Conservation (phyloP, 2,329 filamentous ascomycete genomes). For the Botrytis squamosa region DNA sequence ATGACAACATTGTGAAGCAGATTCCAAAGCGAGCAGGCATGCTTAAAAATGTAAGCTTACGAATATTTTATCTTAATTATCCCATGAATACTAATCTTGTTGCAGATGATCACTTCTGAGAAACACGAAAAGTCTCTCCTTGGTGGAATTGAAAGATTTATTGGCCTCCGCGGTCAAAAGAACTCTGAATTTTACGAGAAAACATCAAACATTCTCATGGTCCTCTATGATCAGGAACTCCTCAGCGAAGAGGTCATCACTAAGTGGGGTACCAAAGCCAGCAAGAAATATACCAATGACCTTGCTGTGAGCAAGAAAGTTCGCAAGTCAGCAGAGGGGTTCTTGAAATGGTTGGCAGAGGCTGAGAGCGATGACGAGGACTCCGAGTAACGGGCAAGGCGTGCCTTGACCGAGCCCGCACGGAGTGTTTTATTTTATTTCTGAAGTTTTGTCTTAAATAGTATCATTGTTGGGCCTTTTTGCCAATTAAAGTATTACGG, state of each 20-base stretch:
- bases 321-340: slow-evolving; percentile 88
- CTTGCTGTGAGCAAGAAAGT: slow-evolving; percentile 88
- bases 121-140: slow-evolving; percentile 94
- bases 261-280: slow-evolving; percentile 90
- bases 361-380: slow-evolving; percentile 72
- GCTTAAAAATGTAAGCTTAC: slow-evolving; percentile 76
- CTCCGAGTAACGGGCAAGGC: slow-evolving; percentile 49
- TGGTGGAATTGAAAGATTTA: slow-evolving; percentile 90
- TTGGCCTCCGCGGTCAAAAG: slow-evolving; percentile 68
- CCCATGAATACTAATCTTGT: background rate
- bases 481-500: background rate
- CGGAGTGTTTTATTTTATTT: background rate
- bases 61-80: background rate
- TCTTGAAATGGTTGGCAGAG: slow-evolving; percentile 90
- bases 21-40: slow-evolving; percentile 79
- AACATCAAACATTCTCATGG: slow-evolving; percentile 82
- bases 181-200: slow-evolving; percentile 74
- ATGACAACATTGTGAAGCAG: slow-evolving; percentile 84
- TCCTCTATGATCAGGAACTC: slow-evolving; percentile 88
- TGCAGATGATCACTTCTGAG: slow-evolving; percentile 78
- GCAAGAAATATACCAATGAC: slow-evolving; percentile 93
- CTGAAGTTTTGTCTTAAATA: background rate
- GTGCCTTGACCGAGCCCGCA: background rate
- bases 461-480: background rate
- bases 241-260: slow-evolving; percentile 84